Evolutionary conservation across 768 basidiomycete genomes (phyloP).

Genomic region (Tulasnella sp.): DNA sequence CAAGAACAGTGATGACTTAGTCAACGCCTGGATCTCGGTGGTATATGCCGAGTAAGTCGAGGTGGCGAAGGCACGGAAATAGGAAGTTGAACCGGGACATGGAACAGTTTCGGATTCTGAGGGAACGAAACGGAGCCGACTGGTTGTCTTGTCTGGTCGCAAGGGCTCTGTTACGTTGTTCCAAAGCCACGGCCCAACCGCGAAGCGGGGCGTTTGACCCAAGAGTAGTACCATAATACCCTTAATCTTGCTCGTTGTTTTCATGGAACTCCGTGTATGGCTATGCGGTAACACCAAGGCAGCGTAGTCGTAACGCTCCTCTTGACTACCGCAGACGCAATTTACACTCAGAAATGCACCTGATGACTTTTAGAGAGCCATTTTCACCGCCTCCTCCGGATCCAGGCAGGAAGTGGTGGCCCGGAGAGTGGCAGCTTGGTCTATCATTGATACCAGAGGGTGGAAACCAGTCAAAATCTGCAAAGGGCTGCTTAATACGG

Average conservation of each 20-base stretch:
- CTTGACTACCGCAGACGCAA: neutral
- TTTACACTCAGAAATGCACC: neutral
- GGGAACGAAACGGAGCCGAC: neutral
- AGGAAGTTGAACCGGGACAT: neutral
- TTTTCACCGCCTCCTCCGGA: neutral
- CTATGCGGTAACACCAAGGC: neutral
- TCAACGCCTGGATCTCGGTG: neutral
- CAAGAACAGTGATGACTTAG: neutral
- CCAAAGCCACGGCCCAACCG: no score
- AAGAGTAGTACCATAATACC: no score
- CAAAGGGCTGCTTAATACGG: neutral
- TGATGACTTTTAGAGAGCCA: neutral
- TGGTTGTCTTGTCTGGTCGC: neutral
- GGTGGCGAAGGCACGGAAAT: neutral
- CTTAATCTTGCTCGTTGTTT: no score
- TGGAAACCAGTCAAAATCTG: neutral
- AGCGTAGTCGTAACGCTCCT: neutral
- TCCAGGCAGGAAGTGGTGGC: neutral
- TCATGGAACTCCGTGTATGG: neutral
- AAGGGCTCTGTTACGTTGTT: neutral
- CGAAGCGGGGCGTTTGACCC: no score
- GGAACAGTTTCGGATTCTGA: neutral
- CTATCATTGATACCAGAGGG: neutral
- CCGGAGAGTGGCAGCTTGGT: neutral
- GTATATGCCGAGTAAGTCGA: neutral